A percentile compares a stretch with the other conserved stretches of the same genome.
Conservation (phyloP, 345 rosid genomes). For the Anacardium occidentale region DNA sequence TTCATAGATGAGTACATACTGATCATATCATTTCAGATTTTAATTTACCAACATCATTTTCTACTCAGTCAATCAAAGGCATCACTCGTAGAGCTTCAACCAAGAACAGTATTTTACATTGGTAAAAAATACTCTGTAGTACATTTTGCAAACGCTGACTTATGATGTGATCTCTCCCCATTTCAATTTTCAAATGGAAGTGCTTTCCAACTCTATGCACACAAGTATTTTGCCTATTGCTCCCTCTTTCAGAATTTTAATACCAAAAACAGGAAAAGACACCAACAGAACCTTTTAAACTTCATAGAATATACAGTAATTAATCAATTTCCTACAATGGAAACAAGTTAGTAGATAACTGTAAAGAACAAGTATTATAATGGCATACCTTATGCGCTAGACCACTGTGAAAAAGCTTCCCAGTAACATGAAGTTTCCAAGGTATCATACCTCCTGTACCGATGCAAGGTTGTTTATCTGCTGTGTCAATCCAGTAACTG, state of each 20-base stretch:
- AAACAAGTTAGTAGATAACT: background rate
- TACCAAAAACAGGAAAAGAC: background rate
- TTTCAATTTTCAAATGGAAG: background rate
- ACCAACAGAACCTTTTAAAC: background rate
- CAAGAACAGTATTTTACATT: background rate
- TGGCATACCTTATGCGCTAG: slow-evolving; percentile 75
- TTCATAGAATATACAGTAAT: background rate
- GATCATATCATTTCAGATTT: background rate
- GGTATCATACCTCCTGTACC: slow-evolving; percentile 99
- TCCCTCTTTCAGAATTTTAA: background rate
- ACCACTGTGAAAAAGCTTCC: slow-evolving; percentile 97
- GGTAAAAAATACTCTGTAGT: background rate
- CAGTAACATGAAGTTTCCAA: slow-evolving; percentile 87
- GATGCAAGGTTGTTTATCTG: slow-evolving; percentile 98
- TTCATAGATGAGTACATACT: background rate
- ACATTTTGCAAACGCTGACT: background rate
- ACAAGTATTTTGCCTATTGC: background rate
- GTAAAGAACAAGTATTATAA: background rate
- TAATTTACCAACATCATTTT: background rate
- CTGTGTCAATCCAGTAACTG: slow-evolving; percentile 97
- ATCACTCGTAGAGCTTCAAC: background rate
- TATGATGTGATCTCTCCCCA: background rate
- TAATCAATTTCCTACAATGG: background rate
- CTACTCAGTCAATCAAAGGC: background rate
- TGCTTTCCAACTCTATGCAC: background rate